A percentile compares a stretch with the other conserved stretches of the same genome.
Conservation (phyloP, 805 yeast genomes). For the Saturnispora dispora region DNA sequence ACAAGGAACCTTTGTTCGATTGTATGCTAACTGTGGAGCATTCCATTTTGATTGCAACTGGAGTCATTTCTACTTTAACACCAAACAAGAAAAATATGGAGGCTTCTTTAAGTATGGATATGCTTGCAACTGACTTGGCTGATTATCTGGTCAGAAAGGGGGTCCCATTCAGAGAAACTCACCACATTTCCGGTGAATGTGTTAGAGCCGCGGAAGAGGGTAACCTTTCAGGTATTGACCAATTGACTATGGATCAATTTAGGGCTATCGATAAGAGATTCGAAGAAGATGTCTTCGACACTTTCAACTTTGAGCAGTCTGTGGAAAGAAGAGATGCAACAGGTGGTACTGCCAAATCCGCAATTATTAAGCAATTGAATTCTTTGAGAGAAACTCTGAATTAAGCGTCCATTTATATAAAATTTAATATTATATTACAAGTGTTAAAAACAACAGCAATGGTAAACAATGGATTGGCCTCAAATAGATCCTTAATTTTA, state of each 20-base stretch:
- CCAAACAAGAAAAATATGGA: constrained; percentile 73
- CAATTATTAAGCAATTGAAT: constrained; percentile 69
- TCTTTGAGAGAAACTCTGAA: constrained; percentile 18
- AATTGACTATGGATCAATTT: constrained; percentile 70
- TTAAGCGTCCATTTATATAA: neutral
- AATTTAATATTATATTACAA: neutral
- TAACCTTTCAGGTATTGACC: constrained; percentile 74
- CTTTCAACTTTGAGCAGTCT: constrained; percentile 86
- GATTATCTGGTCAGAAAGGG: constrained; percentile 96
- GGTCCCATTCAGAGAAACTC: constrained; percentile 98
- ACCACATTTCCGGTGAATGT: constrained; percentile 97
- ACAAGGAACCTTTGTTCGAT: constrained; percentile 97
- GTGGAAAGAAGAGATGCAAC: constrained; percentile 95
- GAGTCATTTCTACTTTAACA: constrained; percentile 80
- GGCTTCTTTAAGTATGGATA: constrained; percentile 91
- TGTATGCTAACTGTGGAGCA: constrained; percentile 84
- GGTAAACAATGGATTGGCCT: no score
- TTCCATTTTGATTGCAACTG: constrained; percentile 89
- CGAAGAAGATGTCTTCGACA: constrained; percentile 66
- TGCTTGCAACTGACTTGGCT: constrained; percentile 98
- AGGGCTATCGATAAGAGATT: constrained; percentile 74
- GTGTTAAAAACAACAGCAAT: neutral
- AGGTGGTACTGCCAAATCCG: constrained; percentile 93
- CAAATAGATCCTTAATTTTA: no score
- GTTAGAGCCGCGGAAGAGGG: constrained; percentile 82